These are phyloP conservation scores for Suhomyces coccinellae DNA, from an alignment of 1,139 yeast genomes.

Conservation along the genomic window DNA sequence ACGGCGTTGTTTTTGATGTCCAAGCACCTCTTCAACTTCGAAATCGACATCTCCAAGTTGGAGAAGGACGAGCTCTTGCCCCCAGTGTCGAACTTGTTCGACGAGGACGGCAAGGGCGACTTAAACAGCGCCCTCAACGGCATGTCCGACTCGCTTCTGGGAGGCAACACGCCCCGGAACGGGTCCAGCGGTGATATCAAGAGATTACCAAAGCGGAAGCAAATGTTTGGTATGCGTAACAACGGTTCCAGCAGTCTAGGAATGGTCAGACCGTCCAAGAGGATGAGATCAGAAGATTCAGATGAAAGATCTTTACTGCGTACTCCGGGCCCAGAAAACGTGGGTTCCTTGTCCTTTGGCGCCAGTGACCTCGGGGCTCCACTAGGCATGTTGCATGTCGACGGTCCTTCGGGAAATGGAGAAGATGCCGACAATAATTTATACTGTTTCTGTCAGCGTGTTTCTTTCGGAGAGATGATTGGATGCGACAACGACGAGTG, in stretches of 20 bases:
- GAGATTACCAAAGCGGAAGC: conserved; percentile 13
- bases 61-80: conserved; percentile 82
- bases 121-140: conserved; percentile 19
- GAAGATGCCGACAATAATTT: conserved; percentile 66
- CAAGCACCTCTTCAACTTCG: conserved; percentile 71
- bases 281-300: conserved; percentile 26
- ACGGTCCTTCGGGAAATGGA: conserved; percentile 24
- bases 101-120: conserved; percentile 14
- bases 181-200: conserved; percentile 21
- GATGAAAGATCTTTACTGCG: conserved; percentile 17
- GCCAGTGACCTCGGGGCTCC: conserved; percentile 10
- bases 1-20: conserved; percentile 77
- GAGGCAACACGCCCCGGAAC: conserved; percentile 34
- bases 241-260: conserved; percentile 9
- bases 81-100: conserved; percentile 38
- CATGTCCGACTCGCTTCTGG: conserved; percentile 28
- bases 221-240: conserved; percentile 7
- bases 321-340: conserved; percentile 12
- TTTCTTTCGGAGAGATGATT: conserved; percentile 88
- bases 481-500: conserved; percentile 87
- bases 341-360: conserved; percentile 11
- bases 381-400: conserved; percentile 12
- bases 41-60: conserved; percentile 71
- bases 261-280: conserved; percentile 26
- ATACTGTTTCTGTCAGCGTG: conserved; percentile 83